A percentile compares a stretch with the other conserved stretches of the same genome.
Conservation (phyloP, 805 yeast genomes). For the Ogataea wickerhamii region DNA sequence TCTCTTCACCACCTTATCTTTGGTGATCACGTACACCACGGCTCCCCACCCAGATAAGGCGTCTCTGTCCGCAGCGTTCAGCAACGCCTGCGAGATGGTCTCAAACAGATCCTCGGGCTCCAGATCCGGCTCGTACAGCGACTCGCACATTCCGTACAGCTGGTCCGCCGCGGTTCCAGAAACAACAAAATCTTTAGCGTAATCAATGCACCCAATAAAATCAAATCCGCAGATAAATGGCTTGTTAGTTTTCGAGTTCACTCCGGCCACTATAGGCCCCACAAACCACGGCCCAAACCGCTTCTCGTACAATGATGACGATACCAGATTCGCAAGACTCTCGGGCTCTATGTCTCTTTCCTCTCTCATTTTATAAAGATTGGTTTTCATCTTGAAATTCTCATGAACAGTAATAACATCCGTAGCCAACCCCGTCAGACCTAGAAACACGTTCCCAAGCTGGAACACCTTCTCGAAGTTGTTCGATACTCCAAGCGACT, state of each 20-base stretch:
- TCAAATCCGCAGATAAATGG: slow-evolving; percentile 97
- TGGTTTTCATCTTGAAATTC: slow-evolving; percentile 77
- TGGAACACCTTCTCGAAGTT: slow-evolving; percentile 90
- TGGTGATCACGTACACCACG: slow-evolving; percentile 84
- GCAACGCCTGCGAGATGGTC: slow-evolving; percentile 87
- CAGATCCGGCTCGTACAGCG: slow-evolving; percentile 87
- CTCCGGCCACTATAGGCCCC: slow-evolving; percentile 95
- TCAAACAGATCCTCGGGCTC: slow-evolving; percentile 95
- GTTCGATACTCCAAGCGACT: slow-evolving; percentile 86
- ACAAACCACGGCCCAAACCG: slow-evolving; percentile 96
- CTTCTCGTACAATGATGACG: slow-evolving; percentile 83
- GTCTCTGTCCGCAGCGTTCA: slow-evolving; percentile 96
- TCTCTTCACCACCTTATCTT: slow-evolving; percentile 86
- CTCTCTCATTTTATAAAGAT: slow-evolving; percentile 84
- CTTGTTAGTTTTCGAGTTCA: slow-evolving; percentile 72
- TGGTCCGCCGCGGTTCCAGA: slow-evolving; percentile 97
- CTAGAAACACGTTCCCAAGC: slow-evolving; percentile 82
- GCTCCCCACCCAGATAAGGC: slow-evolving; percentile 99
- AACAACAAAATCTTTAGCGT: slow-evolving; percentile 90
- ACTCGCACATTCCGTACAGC: slow-evolving; percentile 97
- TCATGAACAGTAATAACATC: slow-evolving; percentile 88
- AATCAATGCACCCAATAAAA: slow-evolving; percentile 93
- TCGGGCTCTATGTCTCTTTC: slow-evolving; percentile 91
- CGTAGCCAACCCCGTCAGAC: slow-evolving; percentile 91
- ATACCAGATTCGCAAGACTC: slow-evolving; percentile 87